A percentile compares a stretch with the other conserved stretches of the same genome.
Conservation (phyloP, 2,329 filamentous ascomycete genomes). For the Sarocladium brachiariae region DNA sequence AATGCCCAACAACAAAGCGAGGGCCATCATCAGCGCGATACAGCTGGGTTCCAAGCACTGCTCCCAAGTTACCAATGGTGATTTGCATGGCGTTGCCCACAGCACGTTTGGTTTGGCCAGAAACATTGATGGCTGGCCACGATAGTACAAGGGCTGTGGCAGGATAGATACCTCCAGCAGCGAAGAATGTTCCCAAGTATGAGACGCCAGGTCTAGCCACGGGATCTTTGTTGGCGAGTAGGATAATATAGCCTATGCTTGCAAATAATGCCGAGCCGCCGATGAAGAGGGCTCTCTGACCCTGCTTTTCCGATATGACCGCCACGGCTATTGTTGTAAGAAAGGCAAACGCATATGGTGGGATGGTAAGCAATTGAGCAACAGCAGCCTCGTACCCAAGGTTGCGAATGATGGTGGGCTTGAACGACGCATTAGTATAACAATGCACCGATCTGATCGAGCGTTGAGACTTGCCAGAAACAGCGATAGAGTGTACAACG, state of each 20-base stretch:
- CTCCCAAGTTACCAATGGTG: slow-evolving; percentile 62
- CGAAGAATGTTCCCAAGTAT: slow-evolving; percentile 56
- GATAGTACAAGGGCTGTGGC: slow-evolving; percentile 56
- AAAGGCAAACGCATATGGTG: slow-evolving; percentile 58
- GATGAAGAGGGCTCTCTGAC: slow-evolving; percentile 56
- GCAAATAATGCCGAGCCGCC: slow-evolving; percentile 49
- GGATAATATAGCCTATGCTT: slow-evolving; percentile 55
- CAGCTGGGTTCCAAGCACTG: slow-evolving; percentile 62
- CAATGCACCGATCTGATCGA: no score
- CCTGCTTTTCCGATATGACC: slow-evolving; percentile 50
- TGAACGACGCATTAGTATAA: slow-evolving; percentile 33
- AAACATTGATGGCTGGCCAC: slow-evolving; percentile 68
- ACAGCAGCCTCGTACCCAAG: slow-evolving; percentile 46
- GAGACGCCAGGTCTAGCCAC: slow-evolving; percentile 44
- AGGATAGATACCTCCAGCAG: slow-evolving; percentile 61
- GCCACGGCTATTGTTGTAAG: slow-evolving; percentile 52
- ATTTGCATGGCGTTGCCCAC: slow-evolving; percentile 67
- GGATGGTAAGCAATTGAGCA: slow-evolving; percentile 54
- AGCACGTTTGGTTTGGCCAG: slow-evolving; percentile 62
- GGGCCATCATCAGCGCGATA: slow-evolving; percentile 56
- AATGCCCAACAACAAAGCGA: slow-evolving; percentile 59
- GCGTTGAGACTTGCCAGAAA: slow-evolving; percentile 38
- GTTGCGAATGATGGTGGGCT: slow-evolving; percentile 20
- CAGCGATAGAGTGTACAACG: slow-evolving; percentile 48
- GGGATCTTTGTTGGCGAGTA: slow-evolving; percentile 44